Evolutionary conservation across 805 yeast genomes (phyloP), one percentile per base, ranked within the genome.

Genomic region (Candida nonsorbophila): DNA sequence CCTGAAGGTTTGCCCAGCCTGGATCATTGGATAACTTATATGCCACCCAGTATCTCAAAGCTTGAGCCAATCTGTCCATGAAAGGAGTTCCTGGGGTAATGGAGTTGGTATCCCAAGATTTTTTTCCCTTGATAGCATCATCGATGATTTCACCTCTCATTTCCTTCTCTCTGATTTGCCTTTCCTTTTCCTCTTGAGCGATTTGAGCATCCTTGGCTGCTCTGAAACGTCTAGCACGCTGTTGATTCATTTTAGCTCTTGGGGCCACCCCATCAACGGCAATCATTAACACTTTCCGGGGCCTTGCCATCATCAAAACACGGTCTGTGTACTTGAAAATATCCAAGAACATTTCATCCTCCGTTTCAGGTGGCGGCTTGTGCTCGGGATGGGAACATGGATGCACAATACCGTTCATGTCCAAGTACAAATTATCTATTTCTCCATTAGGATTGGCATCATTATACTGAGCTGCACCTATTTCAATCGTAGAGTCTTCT

Each of bases 221-320:
- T 44, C 96, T 70, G 57, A 88, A 88, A 51, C 97, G 74, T 64
- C 97, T 78, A 3, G 95, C 79, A 42, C 97, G 72, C 59, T 88
- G 97, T 58, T 88, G 97, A 54, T 90, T 88, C 96, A 88, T 88
- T 55, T 88, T 88, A 16, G 97, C 97, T 49, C 97, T 71, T 14
- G 98, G 98, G 2, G 98, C 98, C 19, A 92, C 99, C 32, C 99
- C 99, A 63, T 92, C 99, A 19, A 92, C 95, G 2, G 98, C 97
- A 54, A 92, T 87, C 79, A 85, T 76, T 33, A 92, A 67, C 20
- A 92, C 77, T 52, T 92, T 88, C 34, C 97, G 67, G 2, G 99
- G 99, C 47, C 96, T 70, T 0, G 97, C 97, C 87, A 92, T 84
- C 59, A 77, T 76, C 25, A 92, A 61, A 5, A 92, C 96, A 26